Evolutionary conservation across 78 protist species (phyloP).

Genomic region (Pelomyxa schiedti): DNA sequence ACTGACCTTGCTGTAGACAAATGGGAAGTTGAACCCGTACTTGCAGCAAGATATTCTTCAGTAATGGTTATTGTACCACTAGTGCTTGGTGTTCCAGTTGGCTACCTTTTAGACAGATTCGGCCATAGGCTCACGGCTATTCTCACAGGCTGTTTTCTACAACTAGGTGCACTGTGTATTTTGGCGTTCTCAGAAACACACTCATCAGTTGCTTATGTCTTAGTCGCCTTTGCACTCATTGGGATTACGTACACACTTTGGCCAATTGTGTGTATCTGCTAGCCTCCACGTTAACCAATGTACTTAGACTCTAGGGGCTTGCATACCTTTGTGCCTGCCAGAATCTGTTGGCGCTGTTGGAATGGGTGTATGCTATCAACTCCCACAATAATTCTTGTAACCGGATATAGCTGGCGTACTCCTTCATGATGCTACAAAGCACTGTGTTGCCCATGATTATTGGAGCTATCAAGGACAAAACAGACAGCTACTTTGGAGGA

Average conservation of each 20-base stretch:
- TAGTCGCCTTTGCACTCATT: neutral
- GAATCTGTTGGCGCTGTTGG: neutral
- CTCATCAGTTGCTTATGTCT: neutral
- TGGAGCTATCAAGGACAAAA: neutral
- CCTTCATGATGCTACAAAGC: neutral
- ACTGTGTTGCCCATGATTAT: neutral
- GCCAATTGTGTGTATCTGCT: neutral
- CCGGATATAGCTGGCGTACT: too few species aligned
- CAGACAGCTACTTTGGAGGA: neutral
- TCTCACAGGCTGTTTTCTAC: neutral
- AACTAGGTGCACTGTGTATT: neutral
- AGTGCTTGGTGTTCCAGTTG: neutral
- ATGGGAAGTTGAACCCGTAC: neutral
- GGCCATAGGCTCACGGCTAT: neutral
- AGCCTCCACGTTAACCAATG: too few species aligned
- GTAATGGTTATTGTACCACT: neutral
- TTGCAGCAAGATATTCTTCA: neutral
- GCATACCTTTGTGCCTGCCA: neutral
- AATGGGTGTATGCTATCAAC: neutral
- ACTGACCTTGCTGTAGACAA: neutral
- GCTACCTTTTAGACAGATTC: neutral
- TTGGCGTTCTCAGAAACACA: neutral
- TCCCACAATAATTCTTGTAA: too few species aligned
- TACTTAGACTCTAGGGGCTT: too few species aligned
- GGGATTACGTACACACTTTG: neutral